Base-by-base conservation (phyloP, 179 eudicot species). In the Silene coronaria region DNA sequence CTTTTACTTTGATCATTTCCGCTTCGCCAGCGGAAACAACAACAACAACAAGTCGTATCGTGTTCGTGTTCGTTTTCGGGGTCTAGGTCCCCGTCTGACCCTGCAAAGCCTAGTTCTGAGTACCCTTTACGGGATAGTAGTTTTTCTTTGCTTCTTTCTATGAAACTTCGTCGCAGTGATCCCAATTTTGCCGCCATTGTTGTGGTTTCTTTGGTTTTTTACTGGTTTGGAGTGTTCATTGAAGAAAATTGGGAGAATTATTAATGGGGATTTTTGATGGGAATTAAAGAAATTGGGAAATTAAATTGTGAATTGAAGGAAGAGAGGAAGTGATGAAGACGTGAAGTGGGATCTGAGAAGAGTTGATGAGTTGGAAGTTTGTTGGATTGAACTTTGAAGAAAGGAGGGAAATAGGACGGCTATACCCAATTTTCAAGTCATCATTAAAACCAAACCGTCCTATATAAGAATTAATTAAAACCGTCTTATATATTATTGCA, bases 71-170 rank as follows among this genome's bases (percentile, higher is more conserved):
- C 63, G 24, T 63, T 4, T 61, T 27, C 45, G 2, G 48, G 66
- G 8, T 74, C 62, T 0, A 12, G 4, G 0, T 69, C 79, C 1
- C 30, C 32, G 13, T 45, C 69, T 3, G 81, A 79, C 2, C 8
- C 48, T 2, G 81, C 10, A 27, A 63, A 75, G 13, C 81, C 81
- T 4, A 57, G n/a, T 11, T 66, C 76, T 5, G 79, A 65, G 57
- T 70, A 75, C 48, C 32, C 79, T 77, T 74, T 77, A 1, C 30
- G 72, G 1, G 73, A 71, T 0, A 81, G 27, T 5, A 75, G 34
- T 57, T 75, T 51, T 51, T 81, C 84, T 14, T 74, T 81, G 63
- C 71, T 69, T 57, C 70, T 75, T 64, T 75, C 80, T 6, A 48
- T 30, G 75, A 75, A 75, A 34, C 69, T 79, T 7, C 75, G 75